Base-by-base conservation (phyloP, 495 filamentous ascomycete genomes). In the Penicillium robsamsonii region DNA sequence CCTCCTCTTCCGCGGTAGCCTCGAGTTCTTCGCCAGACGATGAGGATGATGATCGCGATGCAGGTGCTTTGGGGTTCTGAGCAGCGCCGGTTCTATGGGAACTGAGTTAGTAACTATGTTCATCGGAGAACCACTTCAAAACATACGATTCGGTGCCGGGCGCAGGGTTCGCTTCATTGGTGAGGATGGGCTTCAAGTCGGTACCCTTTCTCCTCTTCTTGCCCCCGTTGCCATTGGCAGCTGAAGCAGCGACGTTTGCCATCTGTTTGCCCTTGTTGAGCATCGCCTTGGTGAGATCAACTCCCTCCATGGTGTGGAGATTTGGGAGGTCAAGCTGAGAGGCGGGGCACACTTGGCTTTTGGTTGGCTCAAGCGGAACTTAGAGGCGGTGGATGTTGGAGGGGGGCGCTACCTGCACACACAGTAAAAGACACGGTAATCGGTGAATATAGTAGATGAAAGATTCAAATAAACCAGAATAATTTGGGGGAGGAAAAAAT, bases 1-100 rank as follows among this genome's bases (percentile, higher is more conserved):
- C 95, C 74, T 98, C 94, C 74, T 98, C 94, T 63, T 98, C 94
- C 47, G 94, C 95, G 5, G 94, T 96, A 63, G 92, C 91, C 65
- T 95, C 91, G 65, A 91, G 81, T 59, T 89, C 88, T 57, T 96
- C 92, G 61, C 87, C 90, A 49, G 90, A 90, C 25, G 89, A 90
- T n/a, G 87, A 84, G 24, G 88, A 91, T 12, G 88, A 87, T 27
- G 91, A 94, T 35, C 87, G 87, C 70, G 84, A 87, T 71, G 85
- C 64, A 30, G 81, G 64, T 51, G 70, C 2, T 48, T 64, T 64
- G n/a, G 56, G 20, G 48, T 60, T 68, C 17, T 42, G 29, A 67
- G 70, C 63, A 60, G 74, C 63, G 65, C 71, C 67, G 62, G 66
- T 68, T 37, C 69, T 75, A 30, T 31, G 45, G 64, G 50, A 37